A percentile compares a stretch with the other conserved stretches of the same genome.
Conservation (phyloP, 495 filamentous ascomycete genomes). For the Wilcoxina mikolae region DNA sequence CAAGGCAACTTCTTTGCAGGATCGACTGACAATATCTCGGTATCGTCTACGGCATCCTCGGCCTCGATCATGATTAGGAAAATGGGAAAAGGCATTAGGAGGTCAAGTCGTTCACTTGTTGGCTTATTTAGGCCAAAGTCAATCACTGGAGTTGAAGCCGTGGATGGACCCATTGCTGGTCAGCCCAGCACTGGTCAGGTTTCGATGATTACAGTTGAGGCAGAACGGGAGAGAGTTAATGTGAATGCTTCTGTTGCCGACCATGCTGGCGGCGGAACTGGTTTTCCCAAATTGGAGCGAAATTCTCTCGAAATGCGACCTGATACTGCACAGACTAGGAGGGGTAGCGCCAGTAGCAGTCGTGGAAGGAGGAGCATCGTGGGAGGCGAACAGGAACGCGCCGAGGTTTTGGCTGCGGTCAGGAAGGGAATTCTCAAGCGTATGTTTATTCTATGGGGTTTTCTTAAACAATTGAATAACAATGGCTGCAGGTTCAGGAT, state of each 20-base stretch:
- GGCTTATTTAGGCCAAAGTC: slow-evolving; percentile 94
- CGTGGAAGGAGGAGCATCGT: slow-evolving; percentile 60
- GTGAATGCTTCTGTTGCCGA: slow-evolving; percentile 58
- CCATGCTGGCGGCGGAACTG: slow-evolving; percentile 58
- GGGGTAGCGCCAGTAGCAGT: slow-evolving; percentile 43
- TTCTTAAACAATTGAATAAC: slow-evolving; percentile 1
- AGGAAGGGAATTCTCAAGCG: slow-evolving; percentile 92
- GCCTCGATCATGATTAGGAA: slow-evolving; percentile 98
- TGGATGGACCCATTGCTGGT: slow-evolving; percentile 44
- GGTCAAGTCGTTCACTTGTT: slow-evolving; percentile 73
- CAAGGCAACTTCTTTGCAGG: slow-evolving; percentile 73
- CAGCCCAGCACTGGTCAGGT: slow-evolving; percentile 63
- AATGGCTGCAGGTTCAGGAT: slow-evolving; percentile 44
- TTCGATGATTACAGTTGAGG: slow-evolving; percentile 90
- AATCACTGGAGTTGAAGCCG: slow-evolving; percentile 56
- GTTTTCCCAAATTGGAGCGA: slow-evolving; percentile 73
- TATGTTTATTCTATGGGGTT: slow-evolving; percentile 37
- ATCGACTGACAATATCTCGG: slow-evolving; percentile 91
- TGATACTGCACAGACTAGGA: slow-evolving; percentile 33
- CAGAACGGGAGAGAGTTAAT: slow-evolving; percentile 71
- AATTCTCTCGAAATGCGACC: slow-evolving; percentile 50
- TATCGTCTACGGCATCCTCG: slow-evolving; percentile 94
- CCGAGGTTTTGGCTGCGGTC: slow-evolving; percentile 76
- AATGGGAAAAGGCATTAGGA: slow-evolving; percentile 97
- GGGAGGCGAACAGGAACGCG: slow-evolving; percentile 77